Percentiles rank a stretch among this genome's conserved stretches.
These are phyloP conservation scores for Cyberlindnera sargentensis DNA, from an alignment of 805 yeast genomes.

Conservation along the genomic window DNA sequence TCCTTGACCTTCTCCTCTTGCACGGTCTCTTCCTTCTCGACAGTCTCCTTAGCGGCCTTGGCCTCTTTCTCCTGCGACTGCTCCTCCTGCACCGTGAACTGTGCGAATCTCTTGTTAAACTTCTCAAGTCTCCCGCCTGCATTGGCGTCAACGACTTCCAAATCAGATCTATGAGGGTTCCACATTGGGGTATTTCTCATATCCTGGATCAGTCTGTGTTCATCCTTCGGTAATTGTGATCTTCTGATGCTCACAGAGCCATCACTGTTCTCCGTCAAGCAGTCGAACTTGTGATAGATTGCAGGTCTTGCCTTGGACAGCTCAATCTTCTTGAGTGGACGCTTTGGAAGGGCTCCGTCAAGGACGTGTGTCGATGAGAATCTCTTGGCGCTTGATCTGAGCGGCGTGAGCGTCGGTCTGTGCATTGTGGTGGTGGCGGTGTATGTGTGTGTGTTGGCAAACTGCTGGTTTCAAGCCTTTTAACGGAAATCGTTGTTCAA, in stretches of 20 bases:
- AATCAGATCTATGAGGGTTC: conserved; percentile 82
- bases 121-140: conserved; percentile 76
- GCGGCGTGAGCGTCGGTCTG: background rate
- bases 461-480: too few species aligned
- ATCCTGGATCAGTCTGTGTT: conserved; percentile 78
- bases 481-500: too few species aligned
- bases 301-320: conserved; percentile 92
- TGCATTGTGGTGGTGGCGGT: background rate
- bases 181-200: conserved; percentile 82
- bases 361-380: conserved; percentile 9
- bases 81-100: conserved; percentile 36
- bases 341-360: conserved; percentile 29
- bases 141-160: conserved; percentile 68
- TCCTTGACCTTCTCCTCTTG: conserved; percentile 3
- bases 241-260: conserved; percentile 84
- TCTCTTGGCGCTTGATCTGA: background rate
- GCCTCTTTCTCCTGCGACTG: conserved; percentile 1
- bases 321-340: conserved; percentile 63
- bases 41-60: conserved; percentile 14
- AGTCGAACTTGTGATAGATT: conserved; percentile 83
- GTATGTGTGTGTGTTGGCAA: too few species aligned
- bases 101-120: conserved; percentile 61
- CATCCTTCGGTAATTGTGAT: conserved; percentile 83
- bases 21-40: background rate
- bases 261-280: conserved; percentile 84